Evolutionary conservation across 129 eudicot species (phyloP).

Genomic region (Centrapalus pauciflorus): DNA sequence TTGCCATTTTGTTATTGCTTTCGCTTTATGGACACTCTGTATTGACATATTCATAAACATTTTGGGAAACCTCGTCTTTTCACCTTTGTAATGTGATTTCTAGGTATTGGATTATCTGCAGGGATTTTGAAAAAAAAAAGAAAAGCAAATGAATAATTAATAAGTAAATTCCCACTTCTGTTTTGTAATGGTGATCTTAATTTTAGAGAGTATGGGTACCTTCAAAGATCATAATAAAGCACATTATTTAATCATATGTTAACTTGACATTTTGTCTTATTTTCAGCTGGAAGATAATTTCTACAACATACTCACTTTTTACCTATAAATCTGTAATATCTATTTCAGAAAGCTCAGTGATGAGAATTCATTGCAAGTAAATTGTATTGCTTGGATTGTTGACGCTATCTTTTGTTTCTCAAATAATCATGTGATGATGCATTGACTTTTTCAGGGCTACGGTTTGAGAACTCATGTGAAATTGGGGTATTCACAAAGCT

Average conservation of each 20-base stretch:
- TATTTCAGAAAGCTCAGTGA: background rate
- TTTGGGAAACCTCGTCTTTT: background rate
- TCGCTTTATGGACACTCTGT: background rate
- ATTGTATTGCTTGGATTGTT: background rate
- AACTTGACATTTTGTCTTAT: no score
- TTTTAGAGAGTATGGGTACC: no score
- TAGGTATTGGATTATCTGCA: background rate
- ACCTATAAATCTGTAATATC: background rate
- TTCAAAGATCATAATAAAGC: background rate
- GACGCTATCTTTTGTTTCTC: background rate
- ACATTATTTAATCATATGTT: no score
- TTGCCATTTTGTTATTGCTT: background rate
- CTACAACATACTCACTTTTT: background rate
- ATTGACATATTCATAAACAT: background rate
- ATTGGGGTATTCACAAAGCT: conserved; percentile 91
- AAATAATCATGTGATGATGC: background rate
- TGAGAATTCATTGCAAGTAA: background rate
- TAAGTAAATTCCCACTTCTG: no score
- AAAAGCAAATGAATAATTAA: no score
- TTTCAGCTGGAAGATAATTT: background rate
- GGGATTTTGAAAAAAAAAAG: no score
- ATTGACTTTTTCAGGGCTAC: conserved; percentile 52
- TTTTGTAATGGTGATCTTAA: no score
- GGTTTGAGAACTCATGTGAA: conserved; percentile 84
- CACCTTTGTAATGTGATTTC: background rate